These are phyloP conservation scores for Mycena sanguinolenta DNA, from an alignment of 768 basidiomycete genomes.

Conservation along the genomic window DNA sequence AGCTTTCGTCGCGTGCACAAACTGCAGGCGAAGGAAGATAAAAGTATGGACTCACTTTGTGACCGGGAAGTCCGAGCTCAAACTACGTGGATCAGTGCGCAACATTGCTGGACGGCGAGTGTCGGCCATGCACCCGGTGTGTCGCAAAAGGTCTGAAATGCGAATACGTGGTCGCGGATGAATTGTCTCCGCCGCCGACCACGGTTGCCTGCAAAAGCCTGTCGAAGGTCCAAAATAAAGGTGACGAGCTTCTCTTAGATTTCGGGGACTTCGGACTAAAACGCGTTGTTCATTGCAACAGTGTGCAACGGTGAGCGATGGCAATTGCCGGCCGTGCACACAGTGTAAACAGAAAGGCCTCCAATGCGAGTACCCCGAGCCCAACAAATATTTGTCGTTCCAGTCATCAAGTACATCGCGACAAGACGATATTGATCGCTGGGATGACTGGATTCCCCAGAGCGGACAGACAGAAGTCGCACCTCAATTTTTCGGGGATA, in stretches of 20 bases:
- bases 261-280: background rate
- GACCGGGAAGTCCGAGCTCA: background rate
- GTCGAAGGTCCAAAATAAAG: background rate
- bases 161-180: background rate
- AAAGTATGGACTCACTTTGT: background rate
- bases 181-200: background rate
- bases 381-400: background rate
- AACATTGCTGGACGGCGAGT: background rate
- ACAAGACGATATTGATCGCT: too few species aligned
- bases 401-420: background rate
- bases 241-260: background rate
- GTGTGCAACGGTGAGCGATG: constrained; percentile 1
- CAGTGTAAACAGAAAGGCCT: background rate
- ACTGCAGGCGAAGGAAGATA: background rate
- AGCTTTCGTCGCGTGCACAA: constrained; percentile 1
- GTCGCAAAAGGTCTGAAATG: background rate
- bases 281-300: background rate
- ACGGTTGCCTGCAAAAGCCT: background rate
- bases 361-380: background rate
- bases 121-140: background rate
- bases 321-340: background rate
- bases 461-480: background rate
- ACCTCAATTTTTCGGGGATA: background rate
- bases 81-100: background rate
- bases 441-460: too few species aligned